Evolutionary conservation across 345 rosid genomes (phyloP).

Genomic region (Physaria fendleri): DNA sequence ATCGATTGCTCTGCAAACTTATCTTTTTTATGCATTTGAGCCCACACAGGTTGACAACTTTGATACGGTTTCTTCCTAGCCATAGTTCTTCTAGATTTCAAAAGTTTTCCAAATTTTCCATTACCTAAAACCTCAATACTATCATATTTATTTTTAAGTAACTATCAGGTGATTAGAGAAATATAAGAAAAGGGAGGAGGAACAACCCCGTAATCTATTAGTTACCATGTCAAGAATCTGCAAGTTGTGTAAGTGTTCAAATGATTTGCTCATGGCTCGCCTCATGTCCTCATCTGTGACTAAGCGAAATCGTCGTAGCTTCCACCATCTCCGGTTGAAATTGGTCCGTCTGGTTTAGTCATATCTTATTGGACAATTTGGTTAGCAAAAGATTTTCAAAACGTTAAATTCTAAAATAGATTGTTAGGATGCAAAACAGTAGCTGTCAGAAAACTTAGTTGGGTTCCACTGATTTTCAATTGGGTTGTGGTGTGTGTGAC

Average conservation of each 20-base stretch:
- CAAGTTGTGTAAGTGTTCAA: constrained; percentile 64
- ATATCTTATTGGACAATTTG: too few species aligned
- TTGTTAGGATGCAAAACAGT: too few species aligned
- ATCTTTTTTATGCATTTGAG: constrained; percentile 72
- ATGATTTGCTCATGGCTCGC: too few species aligned
- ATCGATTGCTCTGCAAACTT: constrained; percentile 91
- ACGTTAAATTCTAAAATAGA: too few species aligned
- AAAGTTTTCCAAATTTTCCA: constrained; percentile 79
- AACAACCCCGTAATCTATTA: constrained; percentile 71
- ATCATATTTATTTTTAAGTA: not conserved
- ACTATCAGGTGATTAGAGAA: not conserved
- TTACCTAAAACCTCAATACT: constrained; percentile 50
- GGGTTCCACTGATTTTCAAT: too few species aligned
- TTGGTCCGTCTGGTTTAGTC: too few species aligned
- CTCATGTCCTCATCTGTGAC: too few species aligned
- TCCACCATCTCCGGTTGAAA: too few species aligned
- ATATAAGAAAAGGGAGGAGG: not conserved
- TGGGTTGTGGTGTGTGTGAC: too few species aligned
- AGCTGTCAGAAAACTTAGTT: too few species aligned
- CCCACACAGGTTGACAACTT: constrained; percentile 69
- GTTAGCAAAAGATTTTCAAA: too few species aligned
- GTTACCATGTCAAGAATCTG: constrained; percentile 93
- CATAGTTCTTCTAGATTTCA: constrained; percentile 69
- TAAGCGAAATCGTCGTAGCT: too few species aligned
- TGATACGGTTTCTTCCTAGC: constrained; percentile 86